Evolutionary conservation across 805 yeast species (phyloP), one percentile per base, ranked within the genome.

Genomic region (Monosporozyma unispora): DNA sequence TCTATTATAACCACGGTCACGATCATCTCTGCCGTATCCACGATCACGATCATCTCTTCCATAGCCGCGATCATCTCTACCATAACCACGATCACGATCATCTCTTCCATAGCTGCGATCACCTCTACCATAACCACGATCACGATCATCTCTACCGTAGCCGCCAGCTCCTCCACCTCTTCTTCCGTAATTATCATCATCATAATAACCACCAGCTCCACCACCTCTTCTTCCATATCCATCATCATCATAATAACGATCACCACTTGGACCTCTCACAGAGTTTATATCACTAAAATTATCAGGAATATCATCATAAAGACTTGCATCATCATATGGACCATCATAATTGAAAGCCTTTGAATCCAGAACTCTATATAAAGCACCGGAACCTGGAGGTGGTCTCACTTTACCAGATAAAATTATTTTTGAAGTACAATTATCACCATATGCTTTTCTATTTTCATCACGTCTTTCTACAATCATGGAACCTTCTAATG

Each of bases 401-500:
- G 96, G 79, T 41, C 86, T 90, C 12, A 91, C 89, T 54, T 82
- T 77, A 29, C 99, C 99, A 10, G 83, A 70, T 47, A 93, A 74
- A 58, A 93, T 86, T 61, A 75, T 74, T 66, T 87, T 80, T 14
- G 97, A 95, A 53, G 93, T 89, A 64, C 95, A 84, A 56, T 78
- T 80, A 57, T 75, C 77, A 35, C 99, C 98, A 63, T 93, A 93
- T 62, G 89, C 89, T 69, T 90, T 91, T 61, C 96, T 77, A 69
- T 93, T 93, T 21, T 97, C 96, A 59, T 93, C 99, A 69, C 98
- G 79, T 72, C 99, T 84, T 70, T 93, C 99, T 12, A 91, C 77
- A 50, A 93, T 80, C n/a, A 91, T 96, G 1, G 97, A 90, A 22
- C 99, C 99, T 70, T 93, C 99, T 42, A 93, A 76, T 1, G 98